These are phyloP conservation scores for Raphanus sativus DNA, from an alignment of 345 rosid species.

Conservation along the genomic window DNA sequence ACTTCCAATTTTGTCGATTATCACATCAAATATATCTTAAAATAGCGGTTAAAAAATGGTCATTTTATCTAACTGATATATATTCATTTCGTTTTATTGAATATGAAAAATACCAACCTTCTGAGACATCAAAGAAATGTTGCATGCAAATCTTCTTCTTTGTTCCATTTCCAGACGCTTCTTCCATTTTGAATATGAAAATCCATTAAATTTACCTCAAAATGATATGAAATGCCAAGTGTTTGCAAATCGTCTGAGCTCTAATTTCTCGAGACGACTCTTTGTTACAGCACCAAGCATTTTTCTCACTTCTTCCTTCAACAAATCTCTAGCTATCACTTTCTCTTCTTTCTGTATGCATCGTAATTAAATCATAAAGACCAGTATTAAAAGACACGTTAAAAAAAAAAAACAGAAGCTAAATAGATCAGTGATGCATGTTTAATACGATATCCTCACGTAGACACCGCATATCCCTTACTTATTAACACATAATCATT, in stretches of 20 bases:
- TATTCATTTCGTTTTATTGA: not conserved
- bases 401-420: no score
- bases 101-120: not conserved
- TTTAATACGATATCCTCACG: no score
- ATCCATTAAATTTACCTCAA: conserved; percentile 35
- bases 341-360: not conserved
- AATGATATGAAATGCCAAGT: conserved; percentile 47
- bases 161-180: not conserved
- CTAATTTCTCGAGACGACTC: not conserved
- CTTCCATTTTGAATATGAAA: not conserved
- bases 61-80: not conserved
- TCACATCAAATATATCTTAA: not conserved
- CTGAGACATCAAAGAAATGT: not conserved
- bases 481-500: no score
- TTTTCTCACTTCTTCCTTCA: conserved; percentile 11
- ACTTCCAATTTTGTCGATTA: not conserved
- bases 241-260: conserved; percentile 17
- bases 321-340: not conserved
- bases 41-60: not conserved
- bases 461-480: no score
- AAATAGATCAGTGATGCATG: no score
- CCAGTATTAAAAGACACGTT: no score
- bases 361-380: not conserved
- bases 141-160: not conserved
- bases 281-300: not conserved